phyloP scores from a whole-genome alignment of 1,284 basidiomycete species.

The Paramarasmius palmivorus region DNA sequence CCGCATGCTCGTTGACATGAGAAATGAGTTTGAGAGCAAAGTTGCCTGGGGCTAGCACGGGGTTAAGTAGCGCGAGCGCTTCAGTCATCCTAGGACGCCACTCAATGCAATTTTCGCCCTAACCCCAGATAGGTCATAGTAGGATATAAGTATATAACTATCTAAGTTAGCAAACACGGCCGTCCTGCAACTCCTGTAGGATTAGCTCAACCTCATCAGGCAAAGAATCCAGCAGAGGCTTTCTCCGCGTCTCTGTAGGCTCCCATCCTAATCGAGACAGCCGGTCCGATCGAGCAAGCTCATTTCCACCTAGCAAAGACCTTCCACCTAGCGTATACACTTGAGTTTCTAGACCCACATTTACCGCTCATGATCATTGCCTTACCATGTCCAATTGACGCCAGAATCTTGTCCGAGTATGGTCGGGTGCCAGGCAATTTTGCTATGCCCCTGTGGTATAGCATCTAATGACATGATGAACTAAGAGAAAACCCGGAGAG shows the following conservation, averaged over 20 bases:
- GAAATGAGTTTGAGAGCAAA: too few species aligned
- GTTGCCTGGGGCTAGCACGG: too few species aligned
- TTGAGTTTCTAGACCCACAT: background rate
- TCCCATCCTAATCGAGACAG: conserved; percentile 40
- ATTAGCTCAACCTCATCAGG: conserved; percentile 25
- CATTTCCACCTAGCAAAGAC: conserved; percentile 39
- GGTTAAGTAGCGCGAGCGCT: too few species aligned
- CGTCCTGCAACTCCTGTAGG: too few species aligned
- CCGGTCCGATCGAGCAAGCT: conserved; percentile 31
- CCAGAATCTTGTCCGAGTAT: conserved; percentile 31
- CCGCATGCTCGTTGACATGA: too few species aligned
- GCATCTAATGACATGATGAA: conserved; percentile 25
- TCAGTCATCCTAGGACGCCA: too few species aligned
- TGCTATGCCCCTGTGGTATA: conserved; percentile 35
- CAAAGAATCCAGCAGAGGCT: conserved; percentile 33
- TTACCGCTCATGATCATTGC: background rate
- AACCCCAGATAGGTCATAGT: too few species aligned
- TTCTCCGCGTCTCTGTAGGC: conserved; percentile 31
- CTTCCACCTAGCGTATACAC: conserved; percentile 34
- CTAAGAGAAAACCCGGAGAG: background rate
- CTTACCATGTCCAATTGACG: conserved; percentile 37
- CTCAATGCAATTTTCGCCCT: too few species aligned
- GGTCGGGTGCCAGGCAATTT: conserved; percentile 33
- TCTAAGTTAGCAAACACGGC: too few species aligned
- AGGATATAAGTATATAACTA: too few species aligned